Evolutionary conservation across 306 rosid genomes (phyloP), one percentile per base, ranked within the genome.

Genomic region (Cucumis hystrix): DNA sequence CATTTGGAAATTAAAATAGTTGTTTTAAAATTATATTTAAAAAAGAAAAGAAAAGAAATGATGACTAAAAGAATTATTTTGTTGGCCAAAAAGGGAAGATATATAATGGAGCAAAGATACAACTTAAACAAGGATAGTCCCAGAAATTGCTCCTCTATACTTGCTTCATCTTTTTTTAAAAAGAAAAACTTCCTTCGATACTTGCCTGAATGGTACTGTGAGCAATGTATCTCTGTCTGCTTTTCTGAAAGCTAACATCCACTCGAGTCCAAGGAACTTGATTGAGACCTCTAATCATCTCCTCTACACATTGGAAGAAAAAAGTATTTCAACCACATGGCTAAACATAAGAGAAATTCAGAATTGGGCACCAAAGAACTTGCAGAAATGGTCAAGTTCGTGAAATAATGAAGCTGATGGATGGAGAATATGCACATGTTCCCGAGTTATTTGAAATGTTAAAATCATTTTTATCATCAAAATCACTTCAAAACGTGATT

Each of bases 161-260:
- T 85, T 83, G 83, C 3, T 47, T 47, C 4, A 47, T 52, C n/a
- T 25, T 61, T 7, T 7, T 61, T 61, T 13, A 14, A 28, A 28
- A 28, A 28, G 30, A 28, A 28, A 28, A 14, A 62, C n/a, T 47
- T 33, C 30, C 8, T 12, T 23, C 51, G 43, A 72, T 76, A 82
- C 83, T 87, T 83, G 84, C 97, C 99, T 95, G 99, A 84, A 95
- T 95, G 61, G 99, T 95, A 84, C 82, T 90, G 84, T 95, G 99
- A 80, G 99, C 99, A 84, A 90, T 51, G 47, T 82, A 92, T 70
- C 96, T 83, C 80, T 90, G 97, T 82, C 75, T 84, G 85, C 97
- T 95, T 67, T 87, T 90, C 9, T 77, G 90, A 83, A 95, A 95
- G 84, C 99, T 95, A 74, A 95, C 97, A 86, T 95, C 97, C 61